Base-by-base conservation (phyloP, 2,329 filamentous ascomycete genomes). In the Diaporthe amygdali region DNA sequence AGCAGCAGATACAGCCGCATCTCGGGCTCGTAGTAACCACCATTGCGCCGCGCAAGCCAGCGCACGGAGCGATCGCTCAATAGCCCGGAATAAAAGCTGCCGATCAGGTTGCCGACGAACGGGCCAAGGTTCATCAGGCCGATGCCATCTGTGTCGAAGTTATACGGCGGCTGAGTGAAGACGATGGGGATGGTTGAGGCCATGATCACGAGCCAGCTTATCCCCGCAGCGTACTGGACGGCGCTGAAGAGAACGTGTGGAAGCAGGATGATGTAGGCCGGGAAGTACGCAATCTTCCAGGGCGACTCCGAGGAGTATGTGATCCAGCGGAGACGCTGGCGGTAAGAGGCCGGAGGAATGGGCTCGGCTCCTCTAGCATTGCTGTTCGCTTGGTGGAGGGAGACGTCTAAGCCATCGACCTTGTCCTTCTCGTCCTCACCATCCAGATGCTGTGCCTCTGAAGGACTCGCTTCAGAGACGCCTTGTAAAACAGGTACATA, bases 11-110 rank as follows among this genome's bases (percentile, higher is more conserved):
- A 84, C 78, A 15, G 78, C 20, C 83, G 77, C 70, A 82, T 84
- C 70, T 84, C 82, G 8, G 82, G 82, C 72, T 84, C 82, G 75
- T 84, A 84, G n/a, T 82, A 73, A 14, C 82, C 82, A 3, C 76
- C 75, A 73, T 83, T 84, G 56, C 76, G 77, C 69, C 78, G 78
- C 3, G 81, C 78, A 69, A 82, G 78, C 76, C 77, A 82, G 49
- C 77, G 79, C 67, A 81, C 81, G 3, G 82, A 66, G 5, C 80
- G 80, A 70, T 84, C 83, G 10, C 79, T 76, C 12, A 79, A 75
- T 1, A 75, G 74, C 2, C 79, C 79, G 0, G 81, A 76, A 47
- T 82, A 70, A 7, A 81, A 56, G n/a, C 77, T 76, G 25, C 78
- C 81, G 8, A 83, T 44, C 2, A 81, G 73, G 27, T 81, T 81